Conservation (phyloP, 768 basidiomycete genomes). For the Boletellus ananas region DNA sequence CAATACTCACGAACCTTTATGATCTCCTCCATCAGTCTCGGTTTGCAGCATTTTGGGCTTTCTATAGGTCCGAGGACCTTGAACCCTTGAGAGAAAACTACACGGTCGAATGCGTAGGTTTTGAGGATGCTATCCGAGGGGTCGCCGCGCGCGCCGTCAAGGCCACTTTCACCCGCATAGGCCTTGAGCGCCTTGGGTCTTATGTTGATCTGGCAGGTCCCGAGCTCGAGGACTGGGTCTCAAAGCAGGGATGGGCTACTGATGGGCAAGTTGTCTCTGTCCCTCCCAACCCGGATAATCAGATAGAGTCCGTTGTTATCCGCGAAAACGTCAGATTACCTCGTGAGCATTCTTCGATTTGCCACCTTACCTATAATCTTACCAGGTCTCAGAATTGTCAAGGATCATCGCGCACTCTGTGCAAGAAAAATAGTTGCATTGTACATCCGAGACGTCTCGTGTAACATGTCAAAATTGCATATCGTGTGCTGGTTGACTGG, state of each 20-base stretch:
- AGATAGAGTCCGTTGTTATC: constrained; percentile 79
- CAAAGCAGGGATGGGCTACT: constrained; percentile 63
- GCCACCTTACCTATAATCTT: not conserved
- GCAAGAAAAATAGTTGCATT: constrained; percentile 40
- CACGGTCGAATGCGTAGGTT: constrained; percentile 78
- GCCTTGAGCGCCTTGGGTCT: constrained; percentile 58
- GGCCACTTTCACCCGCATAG: constrained; percentile 75
- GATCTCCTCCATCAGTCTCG: constrained; percentile 77
- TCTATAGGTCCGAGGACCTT: constrained; percentile 66
- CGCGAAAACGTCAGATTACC: constrained; percentile 79
- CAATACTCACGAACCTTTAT: constrained; percentile 63
- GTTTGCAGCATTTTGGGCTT: constrained; percentile 82
- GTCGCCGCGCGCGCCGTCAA: constrained; percentile 75
- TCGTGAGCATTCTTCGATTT: constrained; percentile 47
- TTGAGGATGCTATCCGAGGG: constrained; percentile 77
- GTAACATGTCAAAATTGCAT: constrained; percentile 5
- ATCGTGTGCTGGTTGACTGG: not conserved
- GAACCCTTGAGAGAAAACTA: constrained; percentile 80
- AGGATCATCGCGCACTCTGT: constrained; percentile 75
- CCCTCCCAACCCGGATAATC: constrained; percentile 84
- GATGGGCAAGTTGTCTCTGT: constrained; percentile 61
- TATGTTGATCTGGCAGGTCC: constrained; percentile 69
- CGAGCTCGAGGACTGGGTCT: constrained; percentile 56
- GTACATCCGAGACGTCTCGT: constrained; percentile 3
- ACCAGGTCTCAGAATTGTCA: constrained; percentile 52